Evolutionary conservation across 495 filamentous ascomycete genomes (phyloP), one percentile per base, ranked within the genome.

Genomic region (Hypoxylon subgilvum): DNA sequence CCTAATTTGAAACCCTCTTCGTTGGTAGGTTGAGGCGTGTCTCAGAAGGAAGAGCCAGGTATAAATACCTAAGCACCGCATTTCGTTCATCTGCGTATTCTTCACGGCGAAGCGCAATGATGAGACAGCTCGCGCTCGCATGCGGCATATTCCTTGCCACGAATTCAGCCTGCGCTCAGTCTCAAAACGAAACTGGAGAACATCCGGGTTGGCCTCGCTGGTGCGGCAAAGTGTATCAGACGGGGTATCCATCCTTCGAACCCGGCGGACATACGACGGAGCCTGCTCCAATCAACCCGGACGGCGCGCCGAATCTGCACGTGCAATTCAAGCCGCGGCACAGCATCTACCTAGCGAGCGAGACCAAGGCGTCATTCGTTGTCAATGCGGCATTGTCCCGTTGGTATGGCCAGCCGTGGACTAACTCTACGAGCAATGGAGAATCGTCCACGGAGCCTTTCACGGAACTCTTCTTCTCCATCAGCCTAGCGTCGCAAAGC

Each of bases 181-280:
- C 52, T 7, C 46, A 67, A 25, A 60, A 63, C 7, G 61, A 72
- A 28, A 78, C 75, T 0, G 76, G 77, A 0, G 56, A 74, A 9
- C 69, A 80, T 47, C 56, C 71, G 5, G 77, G 77, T 21, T 76
- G 75, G 76, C 76, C 75, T 14, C 66, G 77, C 25, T 86, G 82
- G 83, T 86, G 83, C 56, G 83, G 83, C 4, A 86, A 84, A 56
- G 82, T 82, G 0, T 86, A 86, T 61, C 51, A 76, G 35, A 39
- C 77, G 6, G 79, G 74, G 69, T 84, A 85, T 66, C 73, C 76
- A 0, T 75, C 74, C 2, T 85, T 85, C 59, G 74, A 86, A 32
- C 86, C 86, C 0, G 85, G 84, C 44, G 87, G 87, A 10, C 77
- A 78, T 65, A 74, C 84, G 0, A 51, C 72, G 2, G 60, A 72